Evolutionary conservation across 352 stramenopile species (phyloP).

Genomic region (Elongisporangium anandrum): DNA sequence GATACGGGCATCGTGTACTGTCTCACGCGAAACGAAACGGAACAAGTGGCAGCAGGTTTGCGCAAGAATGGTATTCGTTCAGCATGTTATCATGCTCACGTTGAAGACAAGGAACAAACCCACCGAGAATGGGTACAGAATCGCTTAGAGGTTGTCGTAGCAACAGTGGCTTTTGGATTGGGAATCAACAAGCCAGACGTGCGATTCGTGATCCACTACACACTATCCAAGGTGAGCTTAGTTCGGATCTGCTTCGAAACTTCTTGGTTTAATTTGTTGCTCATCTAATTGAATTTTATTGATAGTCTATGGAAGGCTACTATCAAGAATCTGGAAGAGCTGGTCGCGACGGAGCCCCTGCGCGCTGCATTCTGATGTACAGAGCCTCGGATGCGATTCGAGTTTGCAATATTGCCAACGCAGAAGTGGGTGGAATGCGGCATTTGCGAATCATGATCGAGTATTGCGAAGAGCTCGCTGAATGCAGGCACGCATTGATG

Average conservation of each 20-base stretch:
- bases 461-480: conserved; percentile 36
- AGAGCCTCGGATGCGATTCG: conserved; percentile 63
- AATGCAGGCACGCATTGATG: conserved; percentile 44
- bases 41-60: conserved; percentile 82
- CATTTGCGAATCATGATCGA: conserved; percentile 66
- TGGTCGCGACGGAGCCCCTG: conserved; percentile 90
- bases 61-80: conserved; percentile 66
- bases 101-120: conserved; percentile 65
- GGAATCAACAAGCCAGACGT: conserved; percentile 94
- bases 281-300: neutral
- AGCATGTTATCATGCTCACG: conserved; percentile 87
- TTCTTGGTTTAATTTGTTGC: neutral
- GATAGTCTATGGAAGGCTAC: conserved; percentile 93
- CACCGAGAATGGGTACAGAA: conserved; percentile 52
- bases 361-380: conserved; percentile 89
- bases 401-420: conserved; percentile 65
- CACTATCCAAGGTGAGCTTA: conserved; percentile 55
- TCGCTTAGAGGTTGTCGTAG: conserved; percentile 85
- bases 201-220: conserved; percentile 90
- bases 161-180: conserved; percentile 93
- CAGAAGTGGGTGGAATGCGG: conserved; percentile 52
- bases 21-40: conserved; percentile 89
- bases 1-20: conserved; percentile 92
- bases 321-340: conserved; percentile 97
- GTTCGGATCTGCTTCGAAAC: neutral